phyloP scores from a whole-genome alignment of 345 rosid genomes.

The Cardiospermum halicacabum region DNA sequence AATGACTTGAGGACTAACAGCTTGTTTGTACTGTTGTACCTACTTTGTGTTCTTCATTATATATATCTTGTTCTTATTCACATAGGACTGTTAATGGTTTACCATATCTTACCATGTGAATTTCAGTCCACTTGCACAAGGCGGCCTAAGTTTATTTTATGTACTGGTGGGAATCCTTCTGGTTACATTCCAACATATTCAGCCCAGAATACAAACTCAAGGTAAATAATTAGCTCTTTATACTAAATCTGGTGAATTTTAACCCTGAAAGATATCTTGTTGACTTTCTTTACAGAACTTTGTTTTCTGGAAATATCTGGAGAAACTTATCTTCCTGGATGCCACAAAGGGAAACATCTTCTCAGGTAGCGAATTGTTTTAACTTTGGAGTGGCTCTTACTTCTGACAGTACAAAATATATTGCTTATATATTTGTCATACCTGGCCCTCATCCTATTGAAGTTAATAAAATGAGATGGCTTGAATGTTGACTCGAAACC shows the following conservation, averaged over 20 bases:
- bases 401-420: neutral
- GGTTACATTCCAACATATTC: conserved; percentile 68
- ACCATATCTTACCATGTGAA: conserved; percentile 13
- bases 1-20: too few species aligned
- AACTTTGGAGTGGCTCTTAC: conserved; percentile 6
- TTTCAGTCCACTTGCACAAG: conserved; percentile 74
- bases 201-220: conserved; percentile 49
- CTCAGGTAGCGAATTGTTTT: conserved; percentile 44
- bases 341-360: conserved; percentile 65
- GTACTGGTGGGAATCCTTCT: conserved; percentile 76
- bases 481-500: neutral
- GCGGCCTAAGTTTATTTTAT: conserved; percentile 81
- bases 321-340: conserved; percentile 84
- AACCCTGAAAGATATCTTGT: conserved; percentile 5
- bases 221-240: conserved; percentile 34
- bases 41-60: neutral
- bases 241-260: neutral
- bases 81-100: neutral
- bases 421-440: neutral
- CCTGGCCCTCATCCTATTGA: neutral
- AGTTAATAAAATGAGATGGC: neutral
- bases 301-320: conserved; percentile 78
- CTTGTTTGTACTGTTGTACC: too few species aligned
- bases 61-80: neutral
- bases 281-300: conserved; percentile 43